These are phyloP conservation scores for Botrytis sinoallii DNA, from an alignment of 2,329 filamentous ascomycete genomes.

Conservation along the genomic window DNA sequence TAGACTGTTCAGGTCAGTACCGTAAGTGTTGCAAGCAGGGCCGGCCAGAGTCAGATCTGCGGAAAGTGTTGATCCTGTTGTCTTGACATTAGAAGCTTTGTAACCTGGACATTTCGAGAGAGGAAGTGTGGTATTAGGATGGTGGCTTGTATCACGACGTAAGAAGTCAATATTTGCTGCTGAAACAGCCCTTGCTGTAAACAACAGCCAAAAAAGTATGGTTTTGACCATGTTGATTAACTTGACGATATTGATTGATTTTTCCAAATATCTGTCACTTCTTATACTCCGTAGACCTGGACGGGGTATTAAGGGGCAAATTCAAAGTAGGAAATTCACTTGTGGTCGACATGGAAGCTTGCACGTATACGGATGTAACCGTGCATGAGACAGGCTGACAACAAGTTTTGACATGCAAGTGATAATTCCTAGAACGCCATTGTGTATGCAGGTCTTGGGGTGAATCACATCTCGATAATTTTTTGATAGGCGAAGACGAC, in stretches of 20 bases:
- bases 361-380: slow-evolving; percentile 2
- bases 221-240: neutral
- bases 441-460: neutral
- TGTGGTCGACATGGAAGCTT: neutral
- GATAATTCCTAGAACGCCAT: neutral
- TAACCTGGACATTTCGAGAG: slow-evolving; percentile 49
- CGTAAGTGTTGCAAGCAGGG: slow-evolving; percentile 57
- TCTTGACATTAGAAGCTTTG: slow-evolving; percentile 48
- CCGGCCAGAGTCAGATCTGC: slow-evolving; percentile 59
- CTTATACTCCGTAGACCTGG: neutral
- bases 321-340: neutral
- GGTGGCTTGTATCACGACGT: neutral
- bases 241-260: neutral
- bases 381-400: neutral
- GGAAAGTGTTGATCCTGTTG: slow-evolving; percentile 45
- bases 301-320: neutral
- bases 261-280: neutral
- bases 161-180: neutral
- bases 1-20: slow-evolving; percentile 53
- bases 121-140: slow-evolving; percentile 22
- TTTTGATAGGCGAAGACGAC: neutral
- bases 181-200: neutral
- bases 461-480: neutral
- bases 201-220: slow-evolving; percentile 4
- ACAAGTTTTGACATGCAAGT: neutral